phyloP scores from a whole-genome alignment of 257 asterid species.

The Lycium ferocissimum region DNA sequence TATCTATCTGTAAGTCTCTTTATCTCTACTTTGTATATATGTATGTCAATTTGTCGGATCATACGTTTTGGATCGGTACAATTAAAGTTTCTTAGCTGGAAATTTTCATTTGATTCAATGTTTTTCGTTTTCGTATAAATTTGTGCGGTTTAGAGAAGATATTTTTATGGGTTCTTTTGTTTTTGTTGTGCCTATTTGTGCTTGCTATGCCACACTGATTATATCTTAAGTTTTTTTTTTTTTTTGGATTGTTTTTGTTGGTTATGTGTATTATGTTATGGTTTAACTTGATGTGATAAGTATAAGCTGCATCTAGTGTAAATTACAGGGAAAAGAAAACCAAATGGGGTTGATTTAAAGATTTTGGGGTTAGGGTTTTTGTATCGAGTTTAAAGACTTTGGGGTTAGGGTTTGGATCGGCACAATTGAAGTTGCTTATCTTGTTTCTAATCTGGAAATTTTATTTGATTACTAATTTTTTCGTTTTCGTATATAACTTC shows the following conservation, averaged over 20 bases:
- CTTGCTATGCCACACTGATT: not conserved
- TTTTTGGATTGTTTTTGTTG: not conserved
- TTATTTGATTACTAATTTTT: not conserved
- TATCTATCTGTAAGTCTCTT: conserved; percentile 30
- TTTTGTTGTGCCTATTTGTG: not conserved
- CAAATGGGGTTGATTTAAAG: not conserved
- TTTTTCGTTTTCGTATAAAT: not conserved
- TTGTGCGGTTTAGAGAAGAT: not conserved
- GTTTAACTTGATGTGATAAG: not conserved
- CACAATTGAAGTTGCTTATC: not conserved
- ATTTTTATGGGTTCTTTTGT: not conserved
- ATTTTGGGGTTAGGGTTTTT: conserved; percentile 23
- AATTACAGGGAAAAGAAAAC: not conserved
- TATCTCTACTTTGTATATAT: not conserved
- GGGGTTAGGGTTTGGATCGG: conserved; percentile 19
- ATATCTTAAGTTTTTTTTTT: not conserved
- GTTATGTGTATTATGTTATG: not conserved
- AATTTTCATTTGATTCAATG: not conserved
- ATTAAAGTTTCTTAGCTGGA: not conserved
- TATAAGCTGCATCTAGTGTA: not conserved
- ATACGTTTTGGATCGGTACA: conserved; percentile 9
- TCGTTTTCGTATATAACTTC: not conserved
- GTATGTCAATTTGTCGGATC: not conserved
- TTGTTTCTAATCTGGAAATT: not conserved
- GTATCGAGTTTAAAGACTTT: not conserved